phyloP scores from a whole-genome alignment of 169 alveolate genomes.

The Cryptosporidium sp. region DNA sequence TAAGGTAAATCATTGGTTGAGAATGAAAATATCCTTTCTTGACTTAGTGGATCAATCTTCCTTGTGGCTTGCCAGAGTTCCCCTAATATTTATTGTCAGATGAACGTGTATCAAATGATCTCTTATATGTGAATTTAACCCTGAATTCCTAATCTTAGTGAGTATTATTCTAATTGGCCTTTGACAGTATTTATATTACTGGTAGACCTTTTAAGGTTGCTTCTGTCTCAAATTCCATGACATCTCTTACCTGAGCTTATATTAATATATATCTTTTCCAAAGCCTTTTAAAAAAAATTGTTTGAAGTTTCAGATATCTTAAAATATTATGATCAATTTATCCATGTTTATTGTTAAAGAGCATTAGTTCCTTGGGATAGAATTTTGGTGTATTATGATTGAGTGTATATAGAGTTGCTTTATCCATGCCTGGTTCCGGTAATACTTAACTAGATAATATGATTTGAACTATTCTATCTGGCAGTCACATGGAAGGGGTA shows the following conservation, averaged over 20 bases:
- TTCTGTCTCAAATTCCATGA: background rate
- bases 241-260: background rate
- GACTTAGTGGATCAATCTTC: constrained; percentile 8
- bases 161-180: background rate
- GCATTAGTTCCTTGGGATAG: background rate
- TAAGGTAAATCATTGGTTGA: constrained; percentile 4
- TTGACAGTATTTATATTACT: background rate
- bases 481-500: constrained; percentile 3
- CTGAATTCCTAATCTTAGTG: constrained; percentile 8
- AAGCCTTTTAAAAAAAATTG: background rate
- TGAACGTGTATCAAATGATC: background rate
- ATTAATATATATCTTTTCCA: background rate
- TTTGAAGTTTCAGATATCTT: background rate
- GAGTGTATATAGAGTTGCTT: background rate
- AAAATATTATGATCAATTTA: background rate
- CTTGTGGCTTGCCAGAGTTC: background rate
- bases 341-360: background rate
- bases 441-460: background rate
- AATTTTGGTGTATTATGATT: constrained; percentile 4
- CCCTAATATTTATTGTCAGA: background rate
- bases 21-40: background rate
- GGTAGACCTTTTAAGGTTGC: background rate
- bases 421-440: background rate
- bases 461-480: background rate
- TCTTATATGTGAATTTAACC: background rate